These are phyloP conservation scores for Hortaea werneckii DNA, from an alignment of 2,329 filamentous ascomycete species.

Conservation along the genomic window DNA sequence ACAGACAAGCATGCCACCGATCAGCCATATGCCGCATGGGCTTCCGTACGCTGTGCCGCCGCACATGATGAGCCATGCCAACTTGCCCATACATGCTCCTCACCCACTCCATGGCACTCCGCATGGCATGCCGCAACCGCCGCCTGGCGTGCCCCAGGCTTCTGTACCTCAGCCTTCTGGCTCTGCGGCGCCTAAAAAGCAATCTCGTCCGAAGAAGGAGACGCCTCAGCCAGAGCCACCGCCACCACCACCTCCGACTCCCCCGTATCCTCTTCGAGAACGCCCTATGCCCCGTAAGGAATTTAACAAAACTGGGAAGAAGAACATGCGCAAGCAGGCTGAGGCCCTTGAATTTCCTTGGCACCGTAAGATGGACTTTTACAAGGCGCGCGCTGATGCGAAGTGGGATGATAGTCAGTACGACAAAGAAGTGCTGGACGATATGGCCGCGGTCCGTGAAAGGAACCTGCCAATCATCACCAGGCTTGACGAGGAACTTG, in stretches of 20 bases:
- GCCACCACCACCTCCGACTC: not conserved
- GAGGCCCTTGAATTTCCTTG: constrained; percentile 22
- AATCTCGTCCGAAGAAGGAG: not conserved
- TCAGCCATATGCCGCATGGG: not conserved
- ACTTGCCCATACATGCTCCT: not conserved
- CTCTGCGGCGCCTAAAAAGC: not conserved
- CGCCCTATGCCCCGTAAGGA: constrained; percentile 8
- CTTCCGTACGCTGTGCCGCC: not conserved
- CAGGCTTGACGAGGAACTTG: constrained; percentile 16
- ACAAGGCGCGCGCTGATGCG: constrained; percentile 12
- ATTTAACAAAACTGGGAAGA: constrained; percentile 10
- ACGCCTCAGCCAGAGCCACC: not conserved
- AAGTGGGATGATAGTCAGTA: constrained; percentile 23
- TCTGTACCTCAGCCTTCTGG: not conserved
- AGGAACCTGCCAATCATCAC: constrained; percentile 18
- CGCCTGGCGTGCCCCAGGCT: not conserved
- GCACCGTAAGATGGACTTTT: constrained; percentile 22
- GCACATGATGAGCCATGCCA: not conserved
- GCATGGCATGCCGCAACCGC: not conserved
- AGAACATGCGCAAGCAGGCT: constrained; percentile 14
- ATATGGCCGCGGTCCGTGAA: constrained; percentile 16
- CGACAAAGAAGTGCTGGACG: constrained; percentile 14
- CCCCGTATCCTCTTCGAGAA: constrained; percentile 6
- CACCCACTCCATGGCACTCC: not conserved
- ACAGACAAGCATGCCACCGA: not conserved